A percentile compares a stretch with the other conserved stretches of the same genome.
Conservation (phyloP, 148 eudicot species). For the Spergularia bocconei region DNA sequence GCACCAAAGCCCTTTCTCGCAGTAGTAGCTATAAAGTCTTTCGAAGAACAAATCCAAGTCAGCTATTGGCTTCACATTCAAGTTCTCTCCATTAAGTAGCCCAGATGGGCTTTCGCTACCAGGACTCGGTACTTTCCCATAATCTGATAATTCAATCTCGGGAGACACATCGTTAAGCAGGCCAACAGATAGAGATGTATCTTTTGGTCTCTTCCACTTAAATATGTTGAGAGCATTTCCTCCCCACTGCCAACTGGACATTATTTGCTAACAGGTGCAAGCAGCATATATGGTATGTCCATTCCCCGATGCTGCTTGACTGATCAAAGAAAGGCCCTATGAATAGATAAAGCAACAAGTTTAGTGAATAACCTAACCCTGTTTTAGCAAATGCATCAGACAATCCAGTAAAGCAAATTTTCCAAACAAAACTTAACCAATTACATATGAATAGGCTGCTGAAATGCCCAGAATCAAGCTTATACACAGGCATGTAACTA, state of each 20-base stretch:
- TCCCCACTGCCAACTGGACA: constrained; percentile 78
- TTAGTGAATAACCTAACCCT: neutral
- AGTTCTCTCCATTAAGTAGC: constrained; percentile 83
- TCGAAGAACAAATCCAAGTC: constrained; percentile 93
- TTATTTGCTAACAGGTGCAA: constrained; percentile 53
- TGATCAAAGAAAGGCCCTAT: constrained; percentile 31
- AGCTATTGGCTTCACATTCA: constrained; percentile 71
- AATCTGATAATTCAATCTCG: constrained; percentile 82
- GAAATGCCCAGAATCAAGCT: neutral
- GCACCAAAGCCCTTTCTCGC: constrained; percentile 99
- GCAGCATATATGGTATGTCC: constrained; percentile 57
- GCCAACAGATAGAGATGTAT: constrained; percentile 56
- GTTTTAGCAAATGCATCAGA: constrained; percentile 5
- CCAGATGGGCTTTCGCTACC: constrained; percentile 98
- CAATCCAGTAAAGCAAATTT: neutral
- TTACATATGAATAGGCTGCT: neutral
- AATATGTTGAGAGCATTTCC: constrained; percentile 63
- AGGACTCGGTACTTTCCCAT: constrained; percentile 68
- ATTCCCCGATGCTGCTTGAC: constrained; percentile 48
- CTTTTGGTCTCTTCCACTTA: constrained; percentile 56
- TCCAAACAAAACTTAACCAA: neutral
- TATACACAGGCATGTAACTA: neutral
- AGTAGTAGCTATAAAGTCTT: constrained; percentile 83
- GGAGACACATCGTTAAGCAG: constrained; percentile 55
- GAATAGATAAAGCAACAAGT: neutral